These are phyloP conservation scores for Clitoria ternatea DNA, from an alignment of 306 rosid species.

Conservation along the genomic window DNA sequence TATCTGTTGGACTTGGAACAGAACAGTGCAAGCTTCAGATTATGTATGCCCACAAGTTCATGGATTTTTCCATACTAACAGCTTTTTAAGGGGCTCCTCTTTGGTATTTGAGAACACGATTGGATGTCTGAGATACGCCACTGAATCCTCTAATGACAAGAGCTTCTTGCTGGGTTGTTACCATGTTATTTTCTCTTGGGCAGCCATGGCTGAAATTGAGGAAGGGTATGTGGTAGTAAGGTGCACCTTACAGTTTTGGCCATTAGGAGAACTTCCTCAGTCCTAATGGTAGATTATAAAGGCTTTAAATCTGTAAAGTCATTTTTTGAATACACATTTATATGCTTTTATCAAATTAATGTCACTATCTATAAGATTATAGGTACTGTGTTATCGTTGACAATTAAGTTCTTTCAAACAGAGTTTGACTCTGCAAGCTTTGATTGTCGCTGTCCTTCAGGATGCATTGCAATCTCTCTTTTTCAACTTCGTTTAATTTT, in stretches of 20 bases:
- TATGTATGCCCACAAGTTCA: background rate
- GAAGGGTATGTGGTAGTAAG: background rate
- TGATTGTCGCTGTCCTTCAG: background rate
- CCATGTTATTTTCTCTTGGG: background rate
- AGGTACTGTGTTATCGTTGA: background rate
- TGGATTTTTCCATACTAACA: background rate
- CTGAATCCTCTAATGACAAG: background rate
- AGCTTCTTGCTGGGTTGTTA: background rate
- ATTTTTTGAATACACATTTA: background rate
- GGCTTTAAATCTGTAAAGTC: background rate
- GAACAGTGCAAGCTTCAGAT: background rate
- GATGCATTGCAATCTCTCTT: background rate
- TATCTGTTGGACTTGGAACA: slow-evolving; percentile 14
- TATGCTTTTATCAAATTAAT: background rate
- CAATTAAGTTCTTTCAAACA: background rate
- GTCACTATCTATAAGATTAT: no score
- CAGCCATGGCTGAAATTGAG: background rate
- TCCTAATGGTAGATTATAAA: background rate
- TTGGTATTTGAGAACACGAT: background rate
- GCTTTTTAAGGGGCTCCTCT: background rate
- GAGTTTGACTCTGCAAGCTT: background rate
- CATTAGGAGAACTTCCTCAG: background rate
- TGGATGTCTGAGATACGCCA: background rate
- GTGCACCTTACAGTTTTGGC: slow-evolving; percentile 2
- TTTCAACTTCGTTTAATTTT: background rate